phyloP scores from a whole-genome alignment of 441 rosid genomes.

The Erodium moschatum region DNA sequence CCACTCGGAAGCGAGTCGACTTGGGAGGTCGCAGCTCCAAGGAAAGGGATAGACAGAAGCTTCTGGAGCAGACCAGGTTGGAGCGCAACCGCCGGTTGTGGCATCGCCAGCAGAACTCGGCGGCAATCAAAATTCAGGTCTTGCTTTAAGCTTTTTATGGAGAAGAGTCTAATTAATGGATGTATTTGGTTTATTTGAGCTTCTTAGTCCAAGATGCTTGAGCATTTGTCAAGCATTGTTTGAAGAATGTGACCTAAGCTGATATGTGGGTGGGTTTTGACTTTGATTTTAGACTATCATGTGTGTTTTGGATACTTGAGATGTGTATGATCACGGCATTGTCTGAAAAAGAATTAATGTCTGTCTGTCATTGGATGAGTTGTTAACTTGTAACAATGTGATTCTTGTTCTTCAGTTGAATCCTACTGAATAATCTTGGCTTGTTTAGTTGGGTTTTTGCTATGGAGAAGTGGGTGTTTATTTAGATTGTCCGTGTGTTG shows the following conservation, averaged over 20 bases:
- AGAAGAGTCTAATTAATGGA: too few species aligned
- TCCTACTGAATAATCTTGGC: neutral
- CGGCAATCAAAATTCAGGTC: conserved; percentile 85
- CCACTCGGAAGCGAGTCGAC: conserved; percentile 88
- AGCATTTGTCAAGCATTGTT: neutral
- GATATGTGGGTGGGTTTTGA: too few species aligned
- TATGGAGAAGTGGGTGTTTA: neutral
- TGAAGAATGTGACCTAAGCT: neutral
- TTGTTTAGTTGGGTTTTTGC: neutral
- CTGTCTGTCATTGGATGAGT: too few species aligned
- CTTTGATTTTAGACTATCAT: too few species aligned
- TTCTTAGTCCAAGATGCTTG: too few species aligned
- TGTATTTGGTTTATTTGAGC: neutral
- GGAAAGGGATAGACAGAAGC: conserved; percentile 91
- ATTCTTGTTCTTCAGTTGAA: neutral
- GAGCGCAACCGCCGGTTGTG: conserved; percentile 79
- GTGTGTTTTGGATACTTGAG: neutral
- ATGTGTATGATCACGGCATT: neutral
- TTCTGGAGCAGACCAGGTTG: conserved; percentile 81
- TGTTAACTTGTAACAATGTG: neutral
- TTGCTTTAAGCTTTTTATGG: too few species aligned
- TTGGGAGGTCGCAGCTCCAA: conserved; percentile 95
- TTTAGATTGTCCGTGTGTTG: too few species aligned
- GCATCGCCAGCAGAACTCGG: conserved; percentile 63
- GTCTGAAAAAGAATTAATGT: neutral